These are phyloP conservation scores for Tripidium arundinaceum DNA, from an alignment of 202 grass and related monocot species.

Conservation along the genomic window DNA sequence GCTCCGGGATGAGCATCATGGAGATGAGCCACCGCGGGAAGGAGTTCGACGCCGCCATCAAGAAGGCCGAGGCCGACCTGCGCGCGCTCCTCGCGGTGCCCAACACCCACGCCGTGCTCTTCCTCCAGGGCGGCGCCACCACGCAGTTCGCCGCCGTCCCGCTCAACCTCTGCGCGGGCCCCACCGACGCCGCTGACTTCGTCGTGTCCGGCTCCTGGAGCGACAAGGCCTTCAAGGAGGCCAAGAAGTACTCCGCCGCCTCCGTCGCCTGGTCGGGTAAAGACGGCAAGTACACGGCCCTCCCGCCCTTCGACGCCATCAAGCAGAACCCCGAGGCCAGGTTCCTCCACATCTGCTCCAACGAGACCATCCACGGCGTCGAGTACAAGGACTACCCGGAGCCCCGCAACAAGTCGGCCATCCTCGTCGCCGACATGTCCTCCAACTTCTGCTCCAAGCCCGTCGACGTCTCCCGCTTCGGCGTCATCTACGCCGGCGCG, in stretches of 20 bases:
- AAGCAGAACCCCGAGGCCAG: constrained; percentile 63
- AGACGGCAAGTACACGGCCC: constrained; percentile 74
- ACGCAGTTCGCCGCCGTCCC: constrained; percentile 76
- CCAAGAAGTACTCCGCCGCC: constrained; percentile 73
- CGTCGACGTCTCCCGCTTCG: constrained; percentile 87
- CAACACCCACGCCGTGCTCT: constrained; percentile 71
- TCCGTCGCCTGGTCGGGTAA: constrained; percentile 83
- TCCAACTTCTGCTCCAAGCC: constrained; percentile 99
- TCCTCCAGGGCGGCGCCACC: constrained; percentile 94
- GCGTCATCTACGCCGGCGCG: constrained; percentile 90
- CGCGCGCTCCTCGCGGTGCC: constrained; percentile 64
- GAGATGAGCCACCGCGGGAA: constrained; percentile 99
- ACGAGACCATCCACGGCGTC: constrained; percentile 97
- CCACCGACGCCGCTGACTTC: constrained; percentile 48
- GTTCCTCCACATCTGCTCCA: constrained; percentile 97
- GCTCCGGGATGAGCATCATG: constrained; percentile 99
- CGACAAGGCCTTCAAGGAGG: constrained; percentile 98
- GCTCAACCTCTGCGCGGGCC: constrained; percentile 68
- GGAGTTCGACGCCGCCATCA: constrained; percentile 88
- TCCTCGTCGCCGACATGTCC: constrained; percentile 98
- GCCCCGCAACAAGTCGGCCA: constrained; percentile 40
- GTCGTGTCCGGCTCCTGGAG: constrained; percentile 90
- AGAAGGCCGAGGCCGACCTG: constrained; percentile 89
- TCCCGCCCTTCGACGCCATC: constrained; percentile 52
- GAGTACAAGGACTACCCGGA: constrained; percentile 97